Evolutionary conservation across 1,284 basidiomycete species (phyloP).

Genomic region (Cerrena zonata): DNA sequence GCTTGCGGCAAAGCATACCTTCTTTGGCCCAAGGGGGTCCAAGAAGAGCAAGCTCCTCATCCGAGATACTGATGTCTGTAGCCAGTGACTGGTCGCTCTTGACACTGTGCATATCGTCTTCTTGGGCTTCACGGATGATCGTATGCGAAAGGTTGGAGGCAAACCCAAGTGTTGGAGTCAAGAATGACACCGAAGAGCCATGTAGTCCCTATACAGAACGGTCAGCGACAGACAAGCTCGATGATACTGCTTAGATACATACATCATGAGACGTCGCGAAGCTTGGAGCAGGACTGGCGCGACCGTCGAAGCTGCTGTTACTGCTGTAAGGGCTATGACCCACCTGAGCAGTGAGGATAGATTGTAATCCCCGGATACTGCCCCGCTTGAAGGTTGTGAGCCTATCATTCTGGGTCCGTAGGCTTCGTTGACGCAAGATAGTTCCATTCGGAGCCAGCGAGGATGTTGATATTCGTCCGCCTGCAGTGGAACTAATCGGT

Average conservation of each 20-base stretch:
- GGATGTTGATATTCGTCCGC: constrained; percentile 44
- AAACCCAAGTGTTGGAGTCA: constrained; percentile 84
- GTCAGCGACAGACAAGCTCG: constrained; percentile 1
- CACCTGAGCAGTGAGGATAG: constrained; percentile 59
- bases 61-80: constrained; percentile 76
- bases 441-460: constrained; percentile 46
- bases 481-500: constrained; percentile 47
- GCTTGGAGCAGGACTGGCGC: constrained; percentile 83
- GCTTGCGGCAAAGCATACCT: constrained; percentile 88
- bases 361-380: constrained; percentile 81
- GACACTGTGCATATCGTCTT: constrained; percentile 79
- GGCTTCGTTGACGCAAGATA: constrained; percentile 60
- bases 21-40: constrained; percentile 99
- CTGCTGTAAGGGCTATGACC: constrained; percentile 71
- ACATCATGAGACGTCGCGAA: constrained; percentile 83
- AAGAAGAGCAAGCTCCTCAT: constrained; percentile 89
- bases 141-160: constrained; percentile 93
- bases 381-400: constrained; percentile 80
- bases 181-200: constrained; percentile 41
- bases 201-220: constrained; percentile 29
- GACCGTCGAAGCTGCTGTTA: constrained; percentile 75
- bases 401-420: constrained; percentile 58
- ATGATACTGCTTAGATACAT: constrained; percentile 17
- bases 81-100: constrained; percentile 55
- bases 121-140: constrained; percentile 89